Evolutionary conservation across 1,139 yeast genomes (phyloP).

Genomic region (Sugiyamaella pinicola): DNA sequence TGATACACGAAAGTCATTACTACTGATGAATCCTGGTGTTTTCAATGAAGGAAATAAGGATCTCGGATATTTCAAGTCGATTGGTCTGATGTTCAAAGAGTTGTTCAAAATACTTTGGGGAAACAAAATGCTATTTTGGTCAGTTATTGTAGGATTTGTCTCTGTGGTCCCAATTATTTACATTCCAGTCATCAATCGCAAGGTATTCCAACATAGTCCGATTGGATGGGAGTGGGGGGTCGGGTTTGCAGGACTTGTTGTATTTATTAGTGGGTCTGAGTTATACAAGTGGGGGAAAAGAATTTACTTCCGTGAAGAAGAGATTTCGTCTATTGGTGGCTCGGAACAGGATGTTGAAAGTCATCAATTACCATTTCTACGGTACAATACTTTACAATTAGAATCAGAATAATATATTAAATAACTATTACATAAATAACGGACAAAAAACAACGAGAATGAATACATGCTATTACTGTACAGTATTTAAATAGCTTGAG

Average conservation of each 20-base stretch:
- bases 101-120: constrained; percentile 62
- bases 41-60: constrained; percentile 3
- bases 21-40: constrained; percentile 71
- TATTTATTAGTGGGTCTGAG: constrained; percentile 65
- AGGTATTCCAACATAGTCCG: constrained; percentile 74
- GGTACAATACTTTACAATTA: constrained; percentile 10
- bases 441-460: constrained; percentile 1
- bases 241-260: constrained; percentile 63
- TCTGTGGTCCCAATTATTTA: constrained; percentile 82
- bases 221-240: constrained; percentile 86
- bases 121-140: constrained; percentile 83
- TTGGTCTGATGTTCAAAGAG: constrained; percentile 62
- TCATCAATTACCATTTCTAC: constrained; percentile 4
- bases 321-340: background rate
- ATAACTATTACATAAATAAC: constrained; percentile 1
- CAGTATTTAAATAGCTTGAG: constrained; percentile 4
- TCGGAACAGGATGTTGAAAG: constrained; percentile 10
- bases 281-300: constrained; percentile 70
- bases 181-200: constrained; percentile 81
- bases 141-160: constrained; percentile 68
- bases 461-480: background rate
- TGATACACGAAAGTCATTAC: constrained; percentile 72
- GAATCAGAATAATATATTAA: background rate
- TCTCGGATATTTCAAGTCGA: constrained; percentile 48
- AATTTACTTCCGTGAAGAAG: constrained; percentile 44